Evolutionary conservation across 441 rosid genomes (phyloP), one percentile per base, ranked within the genome.

Genomic region (Adansonia rubrostipa): DNA sequence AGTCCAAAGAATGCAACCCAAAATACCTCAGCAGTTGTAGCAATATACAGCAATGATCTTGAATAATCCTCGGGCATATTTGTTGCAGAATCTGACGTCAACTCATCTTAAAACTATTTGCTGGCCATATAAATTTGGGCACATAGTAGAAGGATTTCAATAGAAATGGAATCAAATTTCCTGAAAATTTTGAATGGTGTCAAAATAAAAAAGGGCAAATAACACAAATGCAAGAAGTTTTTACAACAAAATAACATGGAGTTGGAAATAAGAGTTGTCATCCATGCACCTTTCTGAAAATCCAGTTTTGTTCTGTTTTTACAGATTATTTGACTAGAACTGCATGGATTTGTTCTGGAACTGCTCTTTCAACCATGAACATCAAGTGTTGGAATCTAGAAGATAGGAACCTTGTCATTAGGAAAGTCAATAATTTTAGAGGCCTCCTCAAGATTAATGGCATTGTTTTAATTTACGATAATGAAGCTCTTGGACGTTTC

Each of bases 311-410:
- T 45, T 45, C 50, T 45, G 50, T 45, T 45, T 44, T 28, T 6
- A 44, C 47, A 44, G 47, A 45, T 45, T 45, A 45, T 45, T 45
- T 28, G 50, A 45, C 50, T 45, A 9, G 5, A 44, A 44, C 1
- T 1, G 81, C 87, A 86, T 63, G 92, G 97, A 8, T 85, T 94
- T 11, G 74, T 85, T 64, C 85, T 83, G 13, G 88, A 87, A 94
- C 90, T 62, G 90, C 97, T 24, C 91, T 92, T 77, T 89, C 93
- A 7, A 89, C 90, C 15, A 86, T 92, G 97, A 91, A 92, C 79
- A 87, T 97, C 54, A 94, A 94, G 85, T 90, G 96, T 66, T 96
- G 96, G 64, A 78, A 79, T 77, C 84, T 92, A 67, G 87, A 86
- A 75, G 92, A 92, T 75, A 96, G 92, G 70, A 84, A 73, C 88